These are phyloP conservation scores for Copromyces sp. DNA, from an alignment of 495 filamentous ascomycete species.

Conservation along the genomic window DNA sequence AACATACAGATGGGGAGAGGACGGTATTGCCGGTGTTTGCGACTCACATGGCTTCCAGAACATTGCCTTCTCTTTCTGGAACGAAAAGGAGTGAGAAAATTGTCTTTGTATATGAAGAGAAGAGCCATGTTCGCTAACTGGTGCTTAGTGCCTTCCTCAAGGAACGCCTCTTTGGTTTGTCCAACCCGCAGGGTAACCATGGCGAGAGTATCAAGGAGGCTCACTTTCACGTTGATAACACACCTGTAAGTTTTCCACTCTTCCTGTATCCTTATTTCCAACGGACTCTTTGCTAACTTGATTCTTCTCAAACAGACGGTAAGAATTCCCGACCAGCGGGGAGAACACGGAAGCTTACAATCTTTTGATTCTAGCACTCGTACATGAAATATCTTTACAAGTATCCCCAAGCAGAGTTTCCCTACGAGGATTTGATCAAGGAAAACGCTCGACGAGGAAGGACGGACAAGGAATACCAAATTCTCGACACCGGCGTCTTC, in stretches of 20 bases:
- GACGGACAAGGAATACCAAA: conserved; percentile 76
- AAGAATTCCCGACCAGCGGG: conserved; percentile 12
- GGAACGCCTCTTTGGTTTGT: conserved; percentile 85
- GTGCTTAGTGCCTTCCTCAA: conserved; percentile 71
- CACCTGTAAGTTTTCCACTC: conserved; percentile 42
- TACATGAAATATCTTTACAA: conserved; percentile 99
- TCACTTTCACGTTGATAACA: conserved; percentile 94
- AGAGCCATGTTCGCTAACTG: conserved; percentile 1
- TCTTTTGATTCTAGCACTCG: conserved; percentile 55
- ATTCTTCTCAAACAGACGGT: conserved; percentile 29
- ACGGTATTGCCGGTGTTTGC: conserved; percentile 92
- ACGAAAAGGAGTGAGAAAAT: conserved; percentile 72
- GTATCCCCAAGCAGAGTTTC: conserved; percentile 84
- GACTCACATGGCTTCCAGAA: conserved; percentile 86
- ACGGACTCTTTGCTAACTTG: conserved; percentile 12
- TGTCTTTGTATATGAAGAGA: background rate
- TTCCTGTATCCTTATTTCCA: background rate
- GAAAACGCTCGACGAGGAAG: conserved; percentile 71
- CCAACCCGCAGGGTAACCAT: conserved; percentile 93
- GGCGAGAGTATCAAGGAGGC: conserved; percentile 94
- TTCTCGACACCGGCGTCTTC: conserved; percentile 85
- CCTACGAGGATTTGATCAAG: conserved; percentile 75
- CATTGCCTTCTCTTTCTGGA: conserved; percentile 95
- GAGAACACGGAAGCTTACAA: conserved; percentile 4
- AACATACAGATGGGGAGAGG: conserved; percentile 89